These are phyloP conservation scores for Tephrocybe sp. DNA, from an alignment of 768 basidiomycete genomes.

Conservation along the genomic window DNA sequence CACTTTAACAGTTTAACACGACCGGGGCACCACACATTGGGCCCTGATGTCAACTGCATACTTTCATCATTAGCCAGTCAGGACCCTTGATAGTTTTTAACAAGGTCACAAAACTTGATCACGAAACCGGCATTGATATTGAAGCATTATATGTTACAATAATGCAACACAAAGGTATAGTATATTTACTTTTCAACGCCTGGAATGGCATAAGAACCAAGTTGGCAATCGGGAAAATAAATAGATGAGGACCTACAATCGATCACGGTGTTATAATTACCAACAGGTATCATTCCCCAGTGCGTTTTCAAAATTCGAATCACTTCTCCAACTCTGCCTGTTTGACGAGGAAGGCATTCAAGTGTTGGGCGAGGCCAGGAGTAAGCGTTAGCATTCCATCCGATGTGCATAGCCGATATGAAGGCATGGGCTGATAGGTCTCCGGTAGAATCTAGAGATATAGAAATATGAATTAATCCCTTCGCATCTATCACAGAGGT, in stretches of 20 bases:
- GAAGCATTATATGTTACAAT: no score
- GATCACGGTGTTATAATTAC: background rate
- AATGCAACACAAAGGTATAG: no score
- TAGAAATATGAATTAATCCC: background rate
- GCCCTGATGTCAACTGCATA: no score
- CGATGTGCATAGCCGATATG: slow-evolving; percentile 76
- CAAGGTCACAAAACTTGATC: no score
- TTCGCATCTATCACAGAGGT: background rate
- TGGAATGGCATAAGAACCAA: no score
- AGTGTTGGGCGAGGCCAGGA: slow-evolving; percentile 54
- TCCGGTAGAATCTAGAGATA: slow-evolving; percentile 53
- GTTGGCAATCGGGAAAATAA: slow-evolving; percentile 15
- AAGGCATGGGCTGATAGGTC: slow-evolving; percentile 82
- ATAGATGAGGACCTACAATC: no score
- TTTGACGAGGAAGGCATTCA: slow-evolving; percentile 36
- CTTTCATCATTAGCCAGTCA: no score
- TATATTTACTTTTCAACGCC: no score
- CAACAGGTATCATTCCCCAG: background rate
- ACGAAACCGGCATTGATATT: no score
- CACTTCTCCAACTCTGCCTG: slow-evolving; percentile 27
- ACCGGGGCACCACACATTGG: no score
- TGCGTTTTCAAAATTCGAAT: slow-evolving; percentile 2
- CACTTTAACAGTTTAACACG: no score
- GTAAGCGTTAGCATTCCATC: slow-evolving; percentile 72
- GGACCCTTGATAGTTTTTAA: no score